Evolutionary conservation across 192 early-diverging fungal genomes (phyloP), one percentile per base, ranked within the genome.

Genomic region (Radiomyces spectabilis): DNA sequence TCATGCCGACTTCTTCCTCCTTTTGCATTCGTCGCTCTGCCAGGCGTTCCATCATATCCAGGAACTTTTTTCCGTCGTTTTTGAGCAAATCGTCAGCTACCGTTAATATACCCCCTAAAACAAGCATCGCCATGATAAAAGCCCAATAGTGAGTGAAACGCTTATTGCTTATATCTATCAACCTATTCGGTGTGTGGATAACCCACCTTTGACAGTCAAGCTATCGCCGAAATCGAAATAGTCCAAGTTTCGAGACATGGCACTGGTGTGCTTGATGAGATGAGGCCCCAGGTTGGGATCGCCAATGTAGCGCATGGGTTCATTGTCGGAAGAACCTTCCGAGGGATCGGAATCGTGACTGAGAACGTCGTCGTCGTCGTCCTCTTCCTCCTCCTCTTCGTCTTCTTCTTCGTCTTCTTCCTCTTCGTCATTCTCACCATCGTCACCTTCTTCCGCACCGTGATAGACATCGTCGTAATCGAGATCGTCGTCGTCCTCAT

Each of bases 21-120:
- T 85, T 81, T 31, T 88, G 86, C 68, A 95, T 87, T 41, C 89
- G 87, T 41, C 88, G 81, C 59, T 94, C 91, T 13, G 94, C 92
- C 13, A 97, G 71, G 18, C 85, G 85, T 66, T 95, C 94, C 94
- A 97, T 95, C 74, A 95, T 84, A 57, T 97, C 92, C 39, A 97
- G 76, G 60, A 97, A 95, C 70, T 94, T 95, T 62, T 85, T 86
- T 22, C 94, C 90, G 64, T 97, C 93, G 33, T 92, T 93, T 41
- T 92, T 88, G 19, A 94, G 68, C 41, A 94, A 83, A 68, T 94
- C 88, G 53, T 94, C 89, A 10, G 89, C 92, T 16, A 94, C 88
- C 0, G 81, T 81, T 13, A 81, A 63, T 26, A 81, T 83, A n/a
- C 78, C 75, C 41, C 76, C 77, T 81, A 53, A 30, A 24, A 12